A percentile compares a stretch with the other conserved stretches of the same genome.
Evolutionary conservation across 129 eudicot genomes (phyloP).

Genomic region (Logfia minima): DNA sequence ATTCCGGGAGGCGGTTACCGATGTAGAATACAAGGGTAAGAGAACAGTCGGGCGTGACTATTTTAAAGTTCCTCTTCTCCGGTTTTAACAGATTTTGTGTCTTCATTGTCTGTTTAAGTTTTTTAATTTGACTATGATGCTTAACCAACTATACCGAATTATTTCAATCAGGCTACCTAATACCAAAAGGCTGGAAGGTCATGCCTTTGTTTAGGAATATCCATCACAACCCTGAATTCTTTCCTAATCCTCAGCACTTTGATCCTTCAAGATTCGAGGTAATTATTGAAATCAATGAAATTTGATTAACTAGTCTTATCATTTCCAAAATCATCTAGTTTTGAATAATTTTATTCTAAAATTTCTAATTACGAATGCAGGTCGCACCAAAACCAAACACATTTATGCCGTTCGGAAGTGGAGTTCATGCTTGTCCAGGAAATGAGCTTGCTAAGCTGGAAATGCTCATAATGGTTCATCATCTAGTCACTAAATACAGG

Average conservation of each 20-base stretch:
- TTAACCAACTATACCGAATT: slow-evolving; percentile 21
- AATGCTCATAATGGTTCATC: slow-evolving; percentile 71
- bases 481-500: slow-evolving; percentile 71
- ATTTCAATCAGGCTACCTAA: slow-evolving; percentile 61
- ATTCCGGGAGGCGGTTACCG: slow-evolving; percentile 60
- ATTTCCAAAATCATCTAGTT: neutral
- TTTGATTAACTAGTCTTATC: neutral
- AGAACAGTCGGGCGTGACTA: neutral
- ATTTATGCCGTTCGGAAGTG: slow-evolving; percentile 90
- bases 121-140: slow-evolving; percentile 10
- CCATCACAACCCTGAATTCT: slow-evolving; percentile 87
- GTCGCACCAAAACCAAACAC: slow-evolving; percentile 76
- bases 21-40: slow-evolving; percentile 70
- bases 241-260: slow-evolving; percentile 63
- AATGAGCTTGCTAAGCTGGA: slow-evolving; percentile 85
- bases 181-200: slow-evolving; percentile 98
- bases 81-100: no score
- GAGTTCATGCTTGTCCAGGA: slow-evolving; percentile 88
- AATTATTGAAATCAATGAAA: neutral
- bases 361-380: slow-evolving; percentile 26
- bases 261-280: slow-evolving; percentile 87
- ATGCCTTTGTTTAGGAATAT: slow-evolving; percentile 87
- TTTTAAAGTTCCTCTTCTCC: no score
- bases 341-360: neutral
- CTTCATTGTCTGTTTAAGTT: neutral